phyloP scores from a whole-genome alignment of 2,329 filamentous ascomycete species.

The Fusarium camptoceras region DNA sequence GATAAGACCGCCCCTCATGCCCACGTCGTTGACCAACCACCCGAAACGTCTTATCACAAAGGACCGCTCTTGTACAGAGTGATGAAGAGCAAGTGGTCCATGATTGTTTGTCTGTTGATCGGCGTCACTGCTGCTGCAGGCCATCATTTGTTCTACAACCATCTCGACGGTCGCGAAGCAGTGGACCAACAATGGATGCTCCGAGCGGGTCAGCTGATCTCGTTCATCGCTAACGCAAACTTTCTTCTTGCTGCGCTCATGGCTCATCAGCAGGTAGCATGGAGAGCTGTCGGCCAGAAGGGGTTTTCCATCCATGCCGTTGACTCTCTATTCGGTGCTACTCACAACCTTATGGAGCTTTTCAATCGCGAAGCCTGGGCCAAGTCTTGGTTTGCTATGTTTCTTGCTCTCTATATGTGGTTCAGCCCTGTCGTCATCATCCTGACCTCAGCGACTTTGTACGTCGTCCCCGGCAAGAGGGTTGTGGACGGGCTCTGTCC shows the following conservation, averaged over 20 bases:
- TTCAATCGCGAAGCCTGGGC: constrained; percentile 39
- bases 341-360: constrained; percentile 24
- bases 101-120: constrained; percentile 20
- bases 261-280: constrained; percentile 31
- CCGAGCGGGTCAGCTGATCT: constrained; percentile 21
- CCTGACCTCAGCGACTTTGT: constrained; percentile 34
- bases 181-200: constrained; percentile 31
- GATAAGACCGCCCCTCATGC: not conserved
- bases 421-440: constrained; percentile 37
- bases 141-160: constrained; percentile 18
- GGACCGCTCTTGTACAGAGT: constrained; percentile 5
- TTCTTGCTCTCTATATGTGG: constrained; percentile 40
- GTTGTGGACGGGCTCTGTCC: constrained; percentile 19
- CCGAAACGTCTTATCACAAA: not conserved
- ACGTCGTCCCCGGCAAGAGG: constrained; percentile 8
- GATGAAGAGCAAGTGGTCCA: constrained; percentile 32
- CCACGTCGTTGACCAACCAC: not conserved
- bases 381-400: constrained; percentile 40
- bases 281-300: constrained; percentile 18
- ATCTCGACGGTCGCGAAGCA: constrained; percentile 16
- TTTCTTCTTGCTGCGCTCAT: constrained; percentile 24
- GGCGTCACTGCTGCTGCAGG: constrained; percentile 12
- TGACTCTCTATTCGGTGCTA: constrained; percentile 35
- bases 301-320: constrained; percentile 28
- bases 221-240: constrained; percentile 27